Evolutionary conservation across 140 eudicot species (phyloP).

Genomic region (Anethum foeniculum): DNA sequence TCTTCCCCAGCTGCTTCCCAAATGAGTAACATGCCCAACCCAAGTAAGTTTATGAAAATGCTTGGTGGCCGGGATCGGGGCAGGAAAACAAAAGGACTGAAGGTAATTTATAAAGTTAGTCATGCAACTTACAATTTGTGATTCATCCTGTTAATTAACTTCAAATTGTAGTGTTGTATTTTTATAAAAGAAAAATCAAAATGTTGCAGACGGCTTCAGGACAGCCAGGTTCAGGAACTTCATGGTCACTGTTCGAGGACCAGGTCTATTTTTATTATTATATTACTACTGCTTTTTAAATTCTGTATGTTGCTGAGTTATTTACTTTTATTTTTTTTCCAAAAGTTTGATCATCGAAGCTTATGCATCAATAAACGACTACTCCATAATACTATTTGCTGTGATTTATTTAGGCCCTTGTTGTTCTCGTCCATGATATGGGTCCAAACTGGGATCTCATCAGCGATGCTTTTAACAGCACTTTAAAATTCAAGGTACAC

Average conservation of each 20-base stretch:
- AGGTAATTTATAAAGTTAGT: conserved; percentile 38
- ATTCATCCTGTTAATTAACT: conserved; percentile 3
- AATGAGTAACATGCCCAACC: conserved; percentile 81
- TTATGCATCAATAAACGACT: neutral
- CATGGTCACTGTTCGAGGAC: conserved; percentile 79
- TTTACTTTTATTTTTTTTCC: neutral
- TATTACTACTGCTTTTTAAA: neutral
- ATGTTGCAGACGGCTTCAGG: conserved; percentile 42
- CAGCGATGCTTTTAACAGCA: conserved; percentile 76
- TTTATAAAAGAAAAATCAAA: conserved; percentile 2
- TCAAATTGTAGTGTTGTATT: neutral
- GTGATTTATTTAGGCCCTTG: conserved; percentile 53
- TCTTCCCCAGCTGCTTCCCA: conserved; percentile 76
- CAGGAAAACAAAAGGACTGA: conserved; percentile 49
- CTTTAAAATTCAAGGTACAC: conserved; percentile 64
- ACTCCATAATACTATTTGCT: neutral
- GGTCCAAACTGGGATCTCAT: conserved; percentile 98
- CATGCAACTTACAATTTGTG: neutral
- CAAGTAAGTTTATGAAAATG: conserved; percentile 55
- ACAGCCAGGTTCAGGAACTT: conserved; percentile 64
- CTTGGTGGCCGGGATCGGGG: conserved; percentile 64
- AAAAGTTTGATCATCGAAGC: neutral
- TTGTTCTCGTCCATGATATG: conserved; percentile 87
- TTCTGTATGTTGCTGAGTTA: neutral
- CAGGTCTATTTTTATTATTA: conserved; percentile 43